These are phyloP conservation scores for Trichosporon sp. DNA, from an alignment of 1,284 basidiomycete genomes.

Conservation along the genomic window DNA sequence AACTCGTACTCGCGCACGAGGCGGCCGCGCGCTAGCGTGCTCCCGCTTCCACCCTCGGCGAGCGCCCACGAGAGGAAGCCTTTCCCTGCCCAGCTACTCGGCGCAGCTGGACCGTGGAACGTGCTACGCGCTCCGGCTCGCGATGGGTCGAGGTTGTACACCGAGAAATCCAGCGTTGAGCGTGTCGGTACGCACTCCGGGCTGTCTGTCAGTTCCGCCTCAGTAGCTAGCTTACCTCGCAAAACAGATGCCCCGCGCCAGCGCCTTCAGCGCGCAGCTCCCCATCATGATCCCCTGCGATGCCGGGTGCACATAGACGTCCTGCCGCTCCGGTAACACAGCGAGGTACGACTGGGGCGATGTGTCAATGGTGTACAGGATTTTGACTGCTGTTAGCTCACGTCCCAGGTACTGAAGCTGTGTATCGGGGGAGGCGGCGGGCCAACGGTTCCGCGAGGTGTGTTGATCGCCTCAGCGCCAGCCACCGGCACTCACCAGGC, in stretches of 20 bases:
- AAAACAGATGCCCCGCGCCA: constrained; percentile 41
- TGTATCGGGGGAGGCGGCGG: neutral
- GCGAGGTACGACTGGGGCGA: constrained; percentile 41
- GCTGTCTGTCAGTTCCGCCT: constrained; percentile 16
- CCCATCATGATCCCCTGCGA: constrained; percentile 21
- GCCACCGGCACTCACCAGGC: constrained; percentile 27
- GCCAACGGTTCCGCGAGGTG: neutral
- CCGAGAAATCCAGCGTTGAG: constrained; percentile 38
- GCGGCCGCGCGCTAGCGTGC: constrained; percentile 36
- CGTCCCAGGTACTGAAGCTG: neutral
- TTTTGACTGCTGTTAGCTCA: constrained; percentile 36
- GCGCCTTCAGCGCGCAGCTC: constrained; percentile 36
- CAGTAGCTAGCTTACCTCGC: constrained; percentile 31
- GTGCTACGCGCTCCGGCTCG: neutral
- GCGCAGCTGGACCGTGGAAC: constrained; percentile 1
- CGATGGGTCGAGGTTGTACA: constrained; percentile 44
- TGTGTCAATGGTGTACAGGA: constrained; percentile 42
- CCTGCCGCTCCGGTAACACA: constrained; percentile 33
- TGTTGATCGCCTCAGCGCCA: neutral
- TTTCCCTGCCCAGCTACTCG: constrained; percentile 35
- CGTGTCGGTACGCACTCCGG: constrained; percentile 43
- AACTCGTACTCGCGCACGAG: constrained; percentile 41
- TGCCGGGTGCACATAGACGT: constrained; percentile 39
- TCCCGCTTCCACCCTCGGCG: constrained; percentile 28
- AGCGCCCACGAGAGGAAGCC: constrained; percentile 45